phyloP scores from a whole-genome alignment of 2,329 filamentous ascomycete species.

The Sarocladium kiliense region DNA sequence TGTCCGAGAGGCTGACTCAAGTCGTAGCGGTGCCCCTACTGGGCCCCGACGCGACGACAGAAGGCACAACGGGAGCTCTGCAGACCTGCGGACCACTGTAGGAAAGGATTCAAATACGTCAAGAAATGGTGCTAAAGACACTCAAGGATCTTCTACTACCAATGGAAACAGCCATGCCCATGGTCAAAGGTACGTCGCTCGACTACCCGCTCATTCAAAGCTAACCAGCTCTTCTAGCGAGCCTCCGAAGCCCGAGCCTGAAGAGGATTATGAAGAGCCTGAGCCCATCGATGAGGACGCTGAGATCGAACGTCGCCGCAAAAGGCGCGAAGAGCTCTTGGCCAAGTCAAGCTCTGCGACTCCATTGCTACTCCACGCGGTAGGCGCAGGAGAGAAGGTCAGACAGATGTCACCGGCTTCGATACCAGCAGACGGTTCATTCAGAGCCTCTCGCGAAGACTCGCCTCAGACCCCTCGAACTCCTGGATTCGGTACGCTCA shows the following conservation, averaged over 20 bases:
- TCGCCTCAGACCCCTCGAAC: slow-evolving; percentile 37
- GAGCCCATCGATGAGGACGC: slow-evolving; percentile 73
- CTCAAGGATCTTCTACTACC: slow-evolving; percentile 37
- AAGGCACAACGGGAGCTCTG: not conserved
- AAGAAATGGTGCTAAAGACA: slow-evolving; percentile 64
- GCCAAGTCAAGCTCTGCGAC: slow-evolving; percentile 74
- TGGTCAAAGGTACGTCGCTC: not conserved
- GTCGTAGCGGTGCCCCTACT: slow-evolving; percentile 14
- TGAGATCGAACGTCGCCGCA: slow-evolving; percentile 79
- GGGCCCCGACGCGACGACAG: not conserved
- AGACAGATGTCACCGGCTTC: slow-evolving; percentile 49
- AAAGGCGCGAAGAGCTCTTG: slow-evolving; percentile 77
- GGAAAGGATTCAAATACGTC: slow-evolving; percentile 52
- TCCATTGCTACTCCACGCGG: slow-evolving; percentile 69
- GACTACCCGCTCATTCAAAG: not conserved
- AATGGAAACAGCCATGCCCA: not conserved
- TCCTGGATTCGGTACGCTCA: slow-evolving; percentile 41
- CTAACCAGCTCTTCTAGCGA: not conserved
- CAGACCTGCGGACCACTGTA: slow-evolving; percentile 42
- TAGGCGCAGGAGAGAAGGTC: slow-evolving; percentile 57
- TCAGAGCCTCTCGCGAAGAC: slow-evolving; percentile 16
- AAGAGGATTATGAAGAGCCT: slow-evolving; percentile 46
- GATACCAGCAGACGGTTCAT: slow-evolving; percentile 30
- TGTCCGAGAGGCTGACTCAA: slow-evolving; percentile 24
- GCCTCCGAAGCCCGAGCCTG: slow-evolving; percentile 24